A percentile compares a stretch with the other conserved stretches of the same genome.
phyloP scores from a whole-genome alignment of 2,329 filamentous ascomycete species.

The Fusarium scirpi region DNA sequence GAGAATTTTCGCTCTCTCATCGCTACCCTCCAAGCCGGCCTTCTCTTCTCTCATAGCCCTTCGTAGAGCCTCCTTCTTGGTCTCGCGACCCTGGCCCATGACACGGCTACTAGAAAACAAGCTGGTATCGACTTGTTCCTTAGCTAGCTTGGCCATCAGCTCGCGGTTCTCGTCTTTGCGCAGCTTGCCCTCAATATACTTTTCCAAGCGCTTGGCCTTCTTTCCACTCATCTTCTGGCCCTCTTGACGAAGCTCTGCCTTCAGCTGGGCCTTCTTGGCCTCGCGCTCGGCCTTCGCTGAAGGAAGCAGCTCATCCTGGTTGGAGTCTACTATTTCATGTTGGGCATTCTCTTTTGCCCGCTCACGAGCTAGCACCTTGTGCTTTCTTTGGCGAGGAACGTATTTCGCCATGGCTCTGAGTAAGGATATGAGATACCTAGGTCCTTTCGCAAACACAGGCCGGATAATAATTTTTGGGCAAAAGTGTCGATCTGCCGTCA shows the following conservation, averaged over 20 bases:
- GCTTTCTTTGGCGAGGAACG: conserved; percentile 74
- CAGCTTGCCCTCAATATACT: conserved; percentile 87
- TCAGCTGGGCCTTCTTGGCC: conserved; percentile 67
- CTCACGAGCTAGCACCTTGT: conserved; percentile 74
- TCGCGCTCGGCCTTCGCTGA: conserved; percentile 63
- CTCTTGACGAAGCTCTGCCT: conserved; percentile 64
- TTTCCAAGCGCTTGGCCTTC: conserved; percentile 75
- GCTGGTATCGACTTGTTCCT: conserved; percentile 83
- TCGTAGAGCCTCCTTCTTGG: conserved; percentile 75
- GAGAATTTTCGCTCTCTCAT: conserved; percentile 67
- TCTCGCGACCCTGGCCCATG: conserved; percentile 78
- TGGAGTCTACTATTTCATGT: conserved; percentile 55
- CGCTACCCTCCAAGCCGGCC: conserved; percentile 69
- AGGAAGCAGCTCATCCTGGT: conserved; percentile 52
- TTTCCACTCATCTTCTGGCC: conserved; percentile 70
- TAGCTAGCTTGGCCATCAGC: conserved; percentile 84
- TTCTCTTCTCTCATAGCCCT: conserved; percentile 73
- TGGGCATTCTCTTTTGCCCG: conserved; percentile 60
- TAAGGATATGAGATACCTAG: neutral
- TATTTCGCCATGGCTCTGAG: conserved; percentile 63
- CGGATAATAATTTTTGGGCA: conserved; percentile 51
- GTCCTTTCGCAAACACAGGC: neutral
- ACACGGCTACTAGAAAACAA: conserved; percentile 82
- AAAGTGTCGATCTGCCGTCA: conserved; percentile 51
- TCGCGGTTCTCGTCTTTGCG: conserved; percentile 92